phyloP scores from a whole-genome alignment of 192 early-diverging fungal genomes.

The Umbelopsis ramanniana region DNA sequence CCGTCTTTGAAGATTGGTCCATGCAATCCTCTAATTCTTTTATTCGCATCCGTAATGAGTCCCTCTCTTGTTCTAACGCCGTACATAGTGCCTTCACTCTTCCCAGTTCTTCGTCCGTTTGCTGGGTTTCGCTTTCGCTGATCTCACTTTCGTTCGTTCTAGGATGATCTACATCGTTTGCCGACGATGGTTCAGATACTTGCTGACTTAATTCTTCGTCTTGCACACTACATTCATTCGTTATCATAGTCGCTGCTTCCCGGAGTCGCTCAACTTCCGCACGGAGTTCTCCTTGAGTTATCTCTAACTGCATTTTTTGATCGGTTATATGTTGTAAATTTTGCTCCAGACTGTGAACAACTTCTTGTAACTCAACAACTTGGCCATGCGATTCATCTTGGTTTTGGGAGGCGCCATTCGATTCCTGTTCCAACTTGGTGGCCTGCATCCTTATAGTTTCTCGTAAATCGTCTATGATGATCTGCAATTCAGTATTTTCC shows the following conservation, averaged over 20 bases:
- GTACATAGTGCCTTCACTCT: not conserved
- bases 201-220: too few relatives aligned
- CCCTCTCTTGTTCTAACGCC: not conserved
- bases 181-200: too few relatives aligned
- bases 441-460: not conserved
- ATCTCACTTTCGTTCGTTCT: not conserved
- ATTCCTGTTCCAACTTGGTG: not conserved
- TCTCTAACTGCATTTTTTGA: not conserved
- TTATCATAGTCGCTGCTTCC: too few relatives aligned
- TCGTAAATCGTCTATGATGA: constrained; percentile 5
- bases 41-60: not conserved
- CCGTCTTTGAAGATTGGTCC: not conserved
- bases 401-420: not conserved
- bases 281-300: not conserved
- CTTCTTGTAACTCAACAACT: not conserved
- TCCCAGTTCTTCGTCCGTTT: not conserved
- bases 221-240: too few relatives aligned
- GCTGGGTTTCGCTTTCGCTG: not conserved
- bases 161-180: too few relatives aligned
- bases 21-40: not conserved
- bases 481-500: constrained; percentile 18
- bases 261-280: not conserved
- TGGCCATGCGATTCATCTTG: not conserved
- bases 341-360: not conserved
- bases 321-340: not conserved